Base-by-base conservation (phyloP, 805 yeast species). In the Komagataella pseudopastoris region DNA sequence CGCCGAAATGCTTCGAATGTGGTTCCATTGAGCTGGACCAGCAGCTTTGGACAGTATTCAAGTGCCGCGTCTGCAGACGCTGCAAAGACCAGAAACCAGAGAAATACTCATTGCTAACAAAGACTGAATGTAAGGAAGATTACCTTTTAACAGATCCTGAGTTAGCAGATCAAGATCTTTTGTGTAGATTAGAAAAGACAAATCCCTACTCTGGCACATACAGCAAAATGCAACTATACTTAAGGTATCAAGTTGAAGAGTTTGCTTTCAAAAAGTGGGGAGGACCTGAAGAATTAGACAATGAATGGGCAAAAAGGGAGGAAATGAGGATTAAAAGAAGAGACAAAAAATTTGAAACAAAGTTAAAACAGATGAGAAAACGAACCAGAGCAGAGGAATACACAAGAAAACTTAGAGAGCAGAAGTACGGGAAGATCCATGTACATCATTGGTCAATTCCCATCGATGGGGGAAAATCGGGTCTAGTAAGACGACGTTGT, bases 261-360 rank as follows among this genome's bases (percentile, higher is more conserved):
- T 87, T 75, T 66, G 95, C 98, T 0, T 87, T 83, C 69, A 83
- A 85, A 61, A 91, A 93, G 67, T 93, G 99, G 99, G 95, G 93
- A 1, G 84, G 95, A 1, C 76, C 83, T 7, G 96, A 88, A 51
- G 88, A 85, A 0, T 67, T 93, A 45, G 99, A 93, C 64, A 76
- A 76, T n/a, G 99, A 93, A 64, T 93, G 95, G 87, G 85, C 87
- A 56, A 67, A 88, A 50, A 69, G 99, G 36, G 96, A 88, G 64
- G 78, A 75, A 49, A 74, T 77, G 60, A 80, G 87, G 55, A 71
- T 87, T 17, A 77, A 78, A 52, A 71, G 96, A 50, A 76, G 86
- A 54, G 96, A 89, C 56, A 81, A 81, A 60, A 81, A 81, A 64
- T 93, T 87, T 64, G 81, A 85, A 56, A 75, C 76, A n/a, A 82